Base-by-base conservation (phyloP, 768 basidiomycete genomes). In the Kwoniella sp. region DNA sequence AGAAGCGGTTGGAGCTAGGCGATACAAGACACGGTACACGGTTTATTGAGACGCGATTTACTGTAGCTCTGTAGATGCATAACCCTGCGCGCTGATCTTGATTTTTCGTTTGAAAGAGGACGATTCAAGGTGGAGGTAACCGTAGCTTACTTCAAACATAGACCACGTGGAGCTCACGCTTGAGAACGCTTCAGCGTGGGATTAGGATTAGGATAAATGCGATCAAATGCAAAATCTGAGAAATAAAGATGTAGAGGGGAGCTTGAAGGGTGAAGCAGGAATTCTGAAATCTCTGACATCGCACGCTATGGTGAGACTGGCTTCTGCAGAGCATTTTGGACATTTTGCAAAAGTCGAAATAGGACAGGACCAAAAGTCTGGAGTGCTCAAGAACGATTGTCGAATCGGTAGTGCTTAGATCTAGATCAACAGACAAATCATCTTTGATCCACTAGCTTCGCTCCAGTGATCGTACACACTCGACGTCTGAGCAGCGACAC, bases 221-320 rank as follows among this genome's bases (percentile, higher is more conserved):
- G 11, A 9, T 3, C 20, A 45, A 45, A 45, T 45, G 3, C 41
- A 17, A 3, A 4, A 3, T 8, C 20, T 11, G 20, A 45, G 41
- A 45, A 45, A 11, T 45, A 45, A n/a, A 45, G 41, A 11, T 45
- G 41, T 45, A 8, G 8, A 45, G 41, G 41, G n/a, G n/a, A n/a
- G n/a, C n/a, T n/a, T n/a, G n/a, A n/a, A 45, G 20, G 11, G 4
- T 45, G 41, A 17, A 11, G 41, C 41, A 45, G 41, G 41, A 45
- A 45, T 45, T 45, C 41, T 45, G 41, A 45, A 45, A 45, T 45
- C 41, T 45, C n/a, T n/a, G n/a, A n/a, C n/a, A n/a, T n/a, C n/a
- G n/a, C n/a, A n/a, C n/a, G n/a, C n/a, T n/a, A n/a, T n/a, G n/a
- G n/a, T n/a, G n/a, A n/a, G n/a, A n/a, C n/a, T n/a, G 9, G 41